Base-by-base conservation (phyloP, 129 eudicot species). In the Centaurea solstitialis region DNA sequence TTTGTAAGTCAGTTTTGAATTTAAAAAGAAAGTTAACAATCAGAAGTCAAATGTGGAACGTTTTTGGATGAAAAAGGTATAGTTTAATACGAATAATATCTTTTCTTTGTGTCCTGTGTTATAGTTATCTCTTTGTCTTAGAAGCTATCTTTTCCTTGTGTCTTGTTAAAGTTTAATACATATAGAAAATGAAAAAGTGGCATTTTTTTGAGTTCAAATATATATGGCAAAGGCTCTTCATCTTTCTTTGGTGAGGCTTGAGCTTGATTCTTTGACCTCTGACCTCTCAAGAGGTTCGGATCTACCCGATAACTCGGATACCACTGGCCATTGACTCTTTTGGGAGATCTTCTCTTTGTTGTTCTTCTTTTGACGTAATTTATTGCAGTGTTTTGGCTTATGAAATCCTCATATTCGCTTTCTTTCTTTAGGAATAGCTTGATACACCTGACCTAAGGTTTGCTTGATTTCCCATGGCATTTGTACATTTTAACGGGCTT, bases 381-480 rank as follows among this genome's bases (percentile, higher is more conserved):
- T 17, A 57, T 57, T 57, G 23, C 22, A 57, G 65, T n/a, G 65
- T 57, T 57, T 26, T 57, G 17, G 21, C 22, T n/a, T 57, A n/a
- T 57, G 65, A 57, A 57, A 6, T 17, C 64, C 5, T 57, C 22
- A 6, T 57, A 5, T 57, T 57, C 22, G 0, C 22, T 45, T 68
- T 68, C 20, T 68, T 26, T 75, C 38, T 50, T 4, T 33, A 75
- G 79, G 69, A 18, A 38, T 53, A 17, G 69, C 47, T 40, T 57
- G 9, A 57, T 57, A 57, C 22, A 57, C 9, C 65, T 57, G 65
- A 57, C 22, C 65, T 57, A 21, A 57, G 65, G 21, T 57, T 17
- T 57, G 9, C 65, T 57, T 80, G 30, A 72, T 72, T 62, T 30
- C 30, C 17, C 40, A 86, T 86, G 89, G 89, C 79, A 12, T 70